phyloP scores from a whole-genome alignment of 768 basidiomycete genomes.

The Rhodotorula babjevae region DNA sequence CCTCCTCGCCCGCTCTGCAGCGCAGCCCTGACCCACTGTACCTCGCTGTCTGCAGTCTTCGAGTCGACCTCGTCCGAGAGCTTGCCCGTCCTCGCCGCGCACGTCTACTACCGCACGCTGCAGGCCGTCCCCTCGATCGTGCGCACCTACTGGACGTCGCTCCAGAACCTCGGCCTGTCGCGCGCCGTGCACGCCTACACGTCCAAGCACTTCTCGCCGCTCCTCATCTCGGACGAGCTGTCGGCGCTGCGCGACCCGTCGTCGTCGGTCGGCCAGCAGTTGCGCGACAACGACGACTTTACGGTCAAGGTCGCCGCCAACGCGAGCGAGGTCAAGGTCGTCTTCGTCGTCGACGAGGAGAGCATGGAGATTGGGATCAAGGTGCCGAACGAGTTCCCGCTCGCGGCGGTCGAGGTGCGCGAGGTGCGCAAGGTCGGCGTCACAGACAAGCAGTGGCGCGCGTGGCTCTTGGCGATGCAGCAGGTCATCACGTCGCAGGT shows the following conservation, averaged over 20 bases:
- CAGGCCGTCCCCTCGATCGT: conserved; percentile 78
- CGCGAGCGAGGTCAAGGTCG: conserved; percentile 74
- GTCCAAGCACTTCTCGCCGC: conserved; percentile 77
- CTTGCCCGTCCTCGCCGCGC: conserved; percentile 68
- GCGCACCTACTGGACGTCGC: conserved; percentile 75
- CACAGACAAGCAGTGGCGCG: conserved; percentile 81
- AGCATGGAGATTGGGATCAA: conserved; percentile 79
- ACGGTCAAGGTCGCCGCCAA: conserved; percentile 68
- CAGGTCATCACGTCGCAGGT: conserved; percentile 86
- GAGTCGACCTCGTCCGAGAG: conserved; percentile 60
- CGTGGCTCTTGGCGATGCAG: conserved; percentile 87
- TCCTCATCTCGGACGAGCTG: conserved; percentile 79
- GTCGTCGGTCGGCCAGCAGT: conserved; percentile 47
- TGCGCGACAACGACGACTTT: conserved; percentile 64
- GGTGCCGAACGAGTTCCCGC: conserved; percentile 84
- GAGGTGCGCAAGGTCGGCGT: conserved; percentile 81
- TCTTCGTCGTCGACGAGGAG: conserved; percentile 88
- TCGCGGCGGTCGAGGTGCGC: conserved; percentile 79
- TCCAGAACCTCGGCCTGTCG: conserved; percentile 84
- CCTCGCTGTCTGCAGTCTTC: conserved; percentile 8
- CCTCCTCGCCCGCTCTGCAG: neutral
- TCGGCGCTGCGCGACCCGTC: conserved; percentile 55
- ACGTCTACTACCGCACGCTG: conserved; percentile 82
- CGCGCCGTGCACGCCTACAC: conserved; percentile 71
- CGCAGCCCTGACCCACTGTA: neutral